Percentiles rank a stretch among this genome's conserved stretches.
Evolutionary conservation across 2,329 filamentous ascomycete species (phyloP).

Genomic region (Ploettnerulaceae sp.): DNA sequence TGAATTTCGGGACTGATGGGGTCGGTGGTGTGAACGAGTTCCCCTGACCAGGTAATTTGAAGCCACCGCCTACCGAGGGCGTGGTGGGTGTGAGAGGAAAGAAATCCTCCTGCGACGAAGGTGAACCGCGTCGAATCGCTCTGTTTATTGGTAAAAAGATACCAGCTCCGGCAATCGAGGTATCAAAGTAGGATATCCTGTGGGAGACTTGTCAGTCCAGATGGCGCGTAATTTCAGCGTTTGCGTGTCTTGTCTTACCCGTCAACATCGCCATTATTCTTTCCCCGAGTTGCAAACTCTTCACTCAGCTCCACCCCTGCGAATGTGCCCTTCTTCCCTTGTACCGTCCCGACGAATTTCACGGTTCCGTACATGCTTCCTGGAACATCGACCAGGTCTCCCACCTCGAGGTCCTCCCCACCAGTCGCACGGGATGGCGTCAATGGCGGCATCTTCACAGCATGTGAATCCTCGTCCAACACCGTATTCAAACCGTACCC

Average conservation of each 20-base stretch:
- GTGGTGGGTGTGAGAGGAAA: slow-evolving; percentile 65
- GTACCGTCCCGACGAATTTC: slow-evolving; percentile 81
- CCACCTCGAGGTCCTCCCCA: slow-evolving; percentile 59
- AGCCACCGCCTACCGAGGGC: slow-evolving; percentile 47
- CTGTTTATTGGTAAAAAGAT: slow-evolving; percentile 91
- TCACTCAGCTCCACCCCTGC: slow-evolving; percentile 83
- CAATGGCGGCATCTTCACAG: slow-evolving; percentile 47
- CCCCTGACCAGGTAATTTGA: slow-evolving; percentile 40
- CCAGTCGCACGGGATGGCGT: slow-evolving; percentile 49
- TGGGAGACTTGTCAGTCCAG: slow-evolving; percentile 26
- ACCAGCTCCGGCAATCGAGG: slow-evolving; percentile 71
- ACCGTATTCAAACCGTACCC: slow-evolving; percentile 57
- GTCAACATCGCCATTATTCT: slow-evolving; percentile 95
- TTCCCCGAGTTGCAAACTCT: slow-evolving; percentile 77
- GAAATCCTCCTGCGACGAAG: slow-evolving; percentile 46
- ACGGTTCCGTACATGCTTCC: slow-evolving; percentile 88
- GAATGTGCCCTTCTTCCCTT: slow-evolving; percentile 86
- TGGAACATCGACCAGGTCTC: slow-evolving; percentile 85
- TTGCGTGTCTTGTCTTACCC: slow-evolving; percentile 63
- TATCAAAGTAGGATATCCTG: slow-evolving; percentile 75
- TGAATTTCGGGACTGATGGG: slow-evolving; percentile 70
- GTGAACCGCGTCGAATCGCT: slow-evolving; percentile 62
- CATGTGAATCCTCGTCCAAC: slow-evolving; percentile 38
- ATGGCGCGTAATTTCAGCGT: slow-evolving; percentile 14
- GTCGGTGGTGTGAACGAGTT: slow-evolving; percentile 60